A percentile compares a stretch with the other conserved stretches of the same genome.
Conservation (phyloP, 2,329 filamentous ascomycete species). For the Scedosporium aurantiacum region DNA sequence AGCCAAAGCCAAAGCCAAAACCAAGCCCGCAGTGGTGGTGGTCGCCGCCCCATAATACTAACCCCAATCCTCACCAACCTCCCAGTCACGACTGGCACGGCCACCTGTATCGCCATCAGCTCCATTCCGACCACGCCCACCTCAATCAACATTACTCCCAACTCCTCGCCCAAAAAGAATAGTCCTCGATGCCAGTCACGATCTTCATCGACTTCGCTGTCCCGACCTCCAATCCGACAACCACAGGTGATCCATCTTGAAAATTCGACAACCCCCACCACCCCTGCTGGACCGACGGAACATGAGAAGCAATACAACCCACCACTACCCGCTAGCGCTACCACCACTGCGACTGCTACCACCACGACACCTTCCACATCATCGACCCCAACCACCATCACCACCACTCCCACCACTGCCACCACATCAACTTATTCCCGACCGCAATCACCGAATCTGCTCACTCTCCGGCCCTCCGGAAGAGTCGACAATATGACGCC, state of each 20-base stretch:
- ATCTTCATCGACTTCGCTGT: not conserved
- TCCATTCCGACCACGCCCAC: not conserved
- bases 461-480: not conserved
- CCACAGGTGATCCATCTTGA: not conserved
- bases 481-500: not conserved
- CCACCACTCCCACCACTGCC: not conserved
- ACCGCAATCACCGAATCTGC: not conserved
- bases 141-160: not conserved
- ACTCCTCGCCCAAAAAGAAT: not conserved
- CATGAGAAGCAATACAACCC: constrained; percentile 1
- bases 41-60: not conserved
- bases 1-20: not conserved
- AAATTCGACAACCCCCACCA: not conserved
- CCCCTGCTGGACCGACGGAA: not conserved
- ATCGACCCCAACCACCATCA: not conserved
- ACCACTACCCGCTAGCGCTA: not conserved
- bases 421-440: not conserved
- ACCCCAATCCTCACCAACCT: not conserved
- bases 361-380: not conserved
- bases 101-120: constrained; percentile 1
- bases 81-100: not conserved
- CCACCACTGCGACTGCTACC: not conserved
- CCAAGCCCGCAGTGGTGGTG: not conserved
- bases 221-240: not conserved
- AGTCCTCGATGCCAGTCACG: not conserved